A percentile compares a stretch with the other conserved stretches of the same genome.
phyloP scores from a whole-genome alignment of 2,329 filamentous ascomycete species.

The Clonostachys byssicola region DNA sequence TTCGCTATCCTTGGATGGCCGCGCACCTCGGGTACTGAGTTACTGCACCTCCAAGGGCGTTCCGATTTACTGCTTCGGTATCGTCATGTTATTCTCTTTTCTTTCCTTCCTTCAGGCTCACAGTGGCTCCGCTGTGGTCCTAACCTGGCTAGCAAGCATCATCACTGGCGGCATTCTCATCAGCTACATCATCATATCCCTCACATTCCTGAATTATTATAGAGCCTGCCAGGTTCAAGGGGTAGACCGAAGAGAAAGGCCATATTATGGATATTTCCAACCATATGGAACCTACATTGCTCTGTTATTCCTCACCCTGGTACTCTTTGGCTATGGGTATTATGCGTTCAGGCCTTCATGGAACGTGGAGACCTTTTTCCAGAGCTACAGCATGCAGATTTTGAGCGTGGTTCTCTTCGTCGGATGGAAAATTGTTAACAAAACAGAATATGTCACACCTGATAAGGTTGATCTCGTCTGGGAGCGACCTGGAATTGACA shows the following conservation, averaged over 20 bases:
- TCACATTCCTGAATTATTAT: conserved; percentile 42
- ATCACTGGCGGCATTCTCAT: conserved; percentile 56
- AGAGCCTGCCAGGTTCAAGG: conserved; percentile 48
- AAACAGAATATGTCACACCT: conserved; percentile 48
- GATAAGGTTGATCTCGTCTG: conserved; percentile 55
- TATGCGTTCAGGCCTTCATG: conserved; percentile 41
- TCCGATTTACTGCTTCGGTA: conserved; percentile 51
- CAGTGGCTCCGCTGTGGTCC: conserved; percentile 40
- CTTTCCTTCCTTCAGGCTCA: conserved; percentile 48
- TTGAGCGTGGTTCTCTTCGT: conserved; percentile 48
- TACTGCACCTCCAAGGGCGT: conserved; percentile 58
- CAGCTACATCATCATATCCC: conserved; percentile 53
- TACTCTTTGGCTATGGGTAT: conserved; percentile 57
- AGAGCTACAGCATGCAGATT: conserved; percentile 56
- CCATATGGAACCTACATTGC: conserved; percentile 51
- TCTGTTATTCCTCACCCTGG: conserved; percentile 35
- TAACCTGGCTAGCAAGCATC: conserved; percentile 51
- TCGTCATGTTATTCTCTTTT: conserved; percentile 49
- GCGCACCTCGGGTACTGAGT: conserved; percentile 46
- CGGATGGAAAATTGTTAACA: conserved; percentile 61
- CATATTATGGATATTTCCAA: conserved; percentile 55
- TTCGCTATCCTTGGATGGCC: conserved; percentile 43
- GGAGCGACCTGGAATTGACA: conserved; percentile 56
- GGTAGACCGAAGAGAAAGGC: conserved; percentile 44
- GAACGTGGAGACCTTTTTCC: conserved; percentile 39